Base-by-base conservation (phyloP, 495 filamentous ascomycete species). In the Tuber magnatum region DNA sequence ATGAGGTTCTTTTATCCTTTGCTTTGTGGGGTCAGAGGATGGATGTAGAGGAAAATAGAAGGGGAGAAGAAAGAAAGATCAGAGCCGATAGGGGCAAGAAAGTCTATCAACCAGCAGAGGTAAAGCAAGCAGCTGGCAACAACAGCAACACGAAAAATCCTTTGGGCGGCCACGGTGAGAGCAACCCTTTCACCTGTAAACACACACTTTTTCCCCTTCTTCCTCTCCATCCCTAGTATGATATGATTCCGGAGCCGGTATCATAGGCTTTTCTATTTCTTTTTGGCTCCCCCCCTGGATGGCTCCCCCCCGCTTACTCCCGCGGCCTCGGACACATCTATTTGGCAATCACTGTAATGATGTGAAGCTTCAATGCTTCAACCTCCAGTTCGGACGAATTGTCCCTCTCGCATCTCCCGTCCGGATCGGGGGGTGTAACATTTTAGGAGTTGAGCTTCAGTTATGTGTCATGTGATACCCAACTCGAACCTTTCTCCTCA, bases 41-140 rank as follows among this genome's bases (percentile, higher is more conserved):
- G 28, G 56, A 35, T 32, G 56, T 65, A 8, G 56, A 35, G 56
- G 56, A 35, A 65, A 65, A 35, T 65, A 35, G 56, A 65, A 35
- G 56, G 28, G 56, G n/a, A 56, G 48, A 65, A 65, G 56, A 65
- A 65, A 65, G 56, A 65, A 35, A 65, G 56, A 65, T 18, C 56
- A 16, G 28, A 65, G 12, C 56, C 16, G 56, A 35, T 65, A 65
- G 56, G 56, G 56, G 56, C 56, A 32, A 35, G 32, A 35, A 35
- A 20, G 56, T 65, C 56, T 35, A 35, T 65, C 56, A 65, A 65
- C 12, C 28, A 4, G 56, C 56, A 65, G 14, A 18, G 56, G 56
- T 65, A 65, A 65, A 35, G 56, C 56, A 65, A 35, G 56, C 28
- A 65, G 28, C 14, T 65, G 56, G 56, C 28, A 65, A 56, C 56